A percentile compares a stretch with the other conserved stretches of the same genome.
Evolutionary conservation across 2,329 filamentous ascomycete species (phyloP).

Genomic region (Xylaria sp.): DNA sequence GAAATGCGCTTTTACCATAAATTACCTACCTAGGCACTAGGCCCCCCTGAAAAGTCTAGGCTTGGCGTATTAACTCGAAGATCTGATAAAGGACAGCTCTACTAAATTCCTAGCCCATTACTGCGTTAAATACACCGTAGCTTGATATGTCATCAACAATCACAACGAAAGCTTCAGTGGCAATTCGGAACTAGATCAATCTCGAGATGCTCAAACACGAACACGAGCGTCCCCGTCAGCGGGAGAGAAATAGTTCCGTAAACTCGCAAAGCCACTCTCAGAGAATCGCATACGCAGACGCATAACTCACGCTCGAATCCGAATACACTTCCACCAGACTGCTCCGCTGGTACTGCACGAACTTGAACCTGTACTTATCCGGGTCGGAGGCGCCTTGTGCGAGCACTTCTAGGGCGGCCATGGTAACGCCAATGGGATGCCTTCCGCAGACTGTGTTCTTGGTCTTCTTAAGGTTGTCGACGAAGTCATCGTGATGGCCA

Average conservation of each 20-base stretch:
- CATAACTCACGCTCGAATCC: conserved; percentile 94
- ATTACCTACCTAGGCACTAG: no score
- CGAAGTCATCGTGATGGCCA: conserved; percentile 73
- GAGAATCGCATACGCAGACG: conserved; percentile 84
- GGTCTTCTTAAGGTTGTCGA: conserved; percentile 71
- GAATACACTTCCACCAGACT: conserved; percentile 68
- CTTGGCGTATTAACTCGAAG: no score
- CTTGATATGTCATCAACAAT: neutral
- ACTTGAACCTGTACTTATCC: conserved; percentile 67
- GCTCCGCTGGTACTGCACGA: conserved; percentile 88
- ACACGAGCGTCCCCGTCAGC: neutral
- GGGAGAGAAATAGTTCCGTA: neutral
- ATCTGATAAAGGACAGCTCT: no score
- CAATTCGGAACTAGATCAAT: neutral
- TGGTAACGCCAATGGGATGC: conserved; percentile 90
- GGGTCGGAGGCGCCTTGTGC: conserved; percentile 46
- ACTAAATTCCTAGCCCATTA: neutral
- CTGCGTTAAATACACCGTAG: neutral
- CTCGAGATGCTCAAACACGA: neutral
- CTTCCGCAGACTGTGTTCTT: conserved; percentile 92
- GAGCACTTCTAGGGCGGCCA: conserved; percentile 82
- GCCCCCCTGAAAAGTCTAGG: no score
- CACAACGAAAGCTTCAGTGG: neutral
- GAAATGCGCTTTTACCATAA: no score
- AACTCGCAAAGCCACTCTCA: conserved; percentile 43